Percentiles rank a stretch among this genome's conserved stretches.
Evolutionary conservation across 176 grass and related monocot species (phyloP).

Genomic region (Rhynchospora tenuis): DNA sequence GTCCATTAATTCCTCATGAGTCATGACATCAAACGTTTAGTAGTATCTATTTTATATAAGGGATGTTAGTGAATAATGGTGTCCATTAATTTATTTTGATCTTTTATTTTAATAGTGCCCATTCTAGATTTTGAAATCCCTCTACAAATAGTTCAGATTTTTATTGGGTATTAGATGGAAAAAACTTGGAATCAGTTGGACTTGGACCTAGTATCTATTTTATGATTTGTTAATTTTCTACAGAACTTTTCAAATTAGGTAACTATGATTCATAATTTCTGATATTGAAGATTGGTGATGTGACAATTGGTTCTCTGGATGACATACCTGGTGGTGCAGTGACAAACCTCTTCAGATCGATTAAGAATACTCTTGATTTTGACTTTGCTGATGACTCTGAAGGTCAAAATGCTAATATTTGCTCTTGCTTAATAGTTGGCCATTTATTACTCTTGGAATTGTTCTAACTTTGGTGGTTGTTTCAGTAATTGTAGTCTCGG

Average conservation of each 20-base stretch:
- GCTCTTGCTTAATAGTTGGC: neutral
- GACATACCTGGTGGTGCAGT: constrained; percentile 65
- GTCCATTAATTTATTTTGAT: too few species aligned
- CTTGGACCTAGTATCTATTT: too few species aligned
- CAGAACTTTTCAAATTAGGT: neutral
- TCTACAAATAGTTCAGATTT: too few species aligned
- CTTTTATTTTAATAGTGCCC: too few species aligned
- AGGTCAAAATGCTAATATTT: constrained; percentile 33
- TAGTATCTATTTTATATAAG: too few species aligned
- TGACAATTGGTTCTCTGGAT: constrained; percentile 80
- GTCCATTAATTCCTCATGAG: too few species aligned
- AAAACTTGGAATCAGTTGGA: too few species aligned
- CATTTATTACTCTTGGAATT: neutral
- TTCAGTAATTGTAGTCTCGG: neutral
- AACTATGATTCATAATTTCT: neutral
- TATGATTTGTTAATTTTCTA: neutral
- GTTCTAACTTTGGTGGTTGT: neutral
- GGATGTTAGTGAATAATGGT: too few species aligned
- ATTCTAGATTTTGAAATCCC: too few species aligned
- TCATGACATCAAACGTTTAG: too few species aligned
- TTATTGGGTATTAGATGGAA: too few species aligned
- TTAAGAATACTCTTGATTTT: constrained; percentile 89
- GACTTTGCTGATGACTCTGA: constrained; percentile 76
- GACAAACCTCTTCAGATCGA: constrained; percentile 73
- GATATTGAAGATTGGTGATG: constrained; percentile 65